phyloP scores from a whole-genome alignment of 495 filamentous ascomycete species.

The Penicillium paradoxum region DNA sequence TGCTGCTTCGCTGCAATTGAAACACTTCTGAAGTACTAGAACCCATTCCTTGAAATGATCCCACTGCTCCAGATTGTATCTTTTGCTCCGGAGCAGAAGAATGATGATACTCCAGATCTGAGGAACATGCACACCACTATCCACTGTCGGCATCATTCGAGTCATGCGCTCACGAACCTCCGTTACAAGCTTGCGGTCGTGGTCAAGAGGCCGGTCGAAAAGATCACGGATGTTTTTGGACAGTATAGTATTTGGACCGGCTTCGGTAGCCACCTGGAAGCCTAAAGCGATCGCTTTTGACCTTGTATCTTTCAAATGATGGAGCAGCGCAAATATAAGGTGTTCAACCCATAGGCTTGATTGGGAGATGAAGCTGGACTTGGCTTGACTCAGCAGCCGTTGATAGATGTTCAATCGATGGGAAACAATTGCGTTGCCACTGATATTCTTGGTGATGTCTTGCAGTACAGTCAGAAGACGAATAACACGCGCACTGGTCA shows the following conservation, averaged over 20 bases:
- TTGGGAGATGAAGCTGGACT: conserved; percentile 56
- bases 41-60: conserved; percentile 68
- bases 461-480: conserved; percentile 64
- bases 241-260: conserved; percentile 61
- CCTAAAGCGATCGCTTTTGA: conserved; percentile 69
- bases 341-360: conserved; percentile 66
- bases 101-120: conserved; percentile 83
- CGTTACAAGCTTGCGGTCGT: conserved; percentile 56
- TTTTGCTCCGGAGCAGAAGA: conserved; percentile 63
- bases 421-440: conserved; percentile 69
- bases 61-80: conserved; percentile 63
- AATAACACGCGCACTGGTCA: conserved; percentile 62
- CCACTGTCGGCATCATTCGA: conserved; percentile 61
- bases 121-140: conserved; percentile 65
- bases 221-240: conserved; percentile 60
- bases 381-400: conserved; percentile 64
- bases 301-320: conserved; percentile 69
- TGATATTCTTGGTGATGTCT: conserved; percentile 65
- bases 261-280: conserved; percentile 55
- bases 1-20: conserved; percentile 69
- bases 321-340: conserved; percentile 75
- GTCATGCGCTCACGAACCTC: conserved; percentile 62
- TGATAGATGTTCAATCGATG: conserved; percentile 72
- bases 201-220: conserved; percentile 53
- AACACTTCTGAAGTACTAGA: conserved; percentile 70